Evolutionary conservation across 495 filamentous ascomycete genomes (phyloP).

Genomic region (Copromyces sp.): DNA sequence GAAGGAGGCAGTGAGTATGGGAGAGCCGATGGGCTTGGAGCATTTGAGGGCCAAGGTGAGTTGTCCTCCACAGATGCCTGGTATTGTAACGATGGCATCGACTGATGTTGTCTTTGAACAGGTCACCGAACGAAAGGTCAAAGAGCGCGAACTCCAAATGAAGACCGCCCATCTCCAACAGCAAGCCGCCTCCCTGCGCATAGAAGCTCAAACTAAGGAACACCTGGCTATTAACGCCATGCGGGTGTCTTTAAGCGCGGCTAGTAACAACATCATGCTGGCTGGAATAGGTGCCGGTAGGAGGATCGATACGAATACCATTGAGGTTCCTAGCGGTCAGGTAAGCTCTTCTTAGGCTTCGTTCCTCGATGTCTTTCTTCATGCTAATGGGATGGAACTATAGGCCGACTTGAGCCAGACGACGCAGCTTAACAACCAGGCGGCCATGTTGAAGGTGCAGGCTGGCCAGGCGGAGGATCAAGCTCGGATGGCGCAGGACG

Average conservation of each 20-base stretch:
- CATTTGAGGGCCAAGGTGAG: constrained; percentile 2
- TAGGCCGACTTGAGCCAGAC: constrained; percentile 11
- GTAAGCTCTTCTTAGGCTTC: neutral
- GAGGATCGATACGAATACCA: constrained; percentile 2
- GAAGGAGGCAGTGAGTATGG: constrained; percentile 4
- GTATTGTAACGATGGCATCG: no score
- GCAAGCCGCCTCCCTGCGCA: neutral
- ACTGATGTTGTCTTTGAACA: neutral
- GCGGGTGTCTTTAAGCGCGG: neutral
- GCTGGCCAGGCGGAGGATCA: constrained; percentile 6
- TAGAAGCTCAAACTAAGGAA: constrained; percentile 3
- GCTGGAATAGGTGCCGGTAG: constrained; percentile 1
- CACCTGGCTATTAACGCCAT: constrained; percentile 2
- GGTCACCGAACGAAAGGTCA: constrained; percentile 1
- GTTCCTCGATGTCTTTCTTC: neutral
- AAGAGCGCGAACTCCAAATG: constrained; percentile 5
- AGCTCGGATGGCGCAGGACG: constrained; percentile 2
- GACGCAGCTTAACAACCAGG: constrained; percentile 7
- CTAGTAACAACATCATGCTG: constrained; percentile 7
- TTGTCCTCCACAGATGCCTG: no score
- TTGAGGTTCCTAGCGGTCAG: neutral
- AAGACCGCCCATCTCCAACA: constrained; percentile 1
- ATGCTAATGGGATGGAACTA: neutral
- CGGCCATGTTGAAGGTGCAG: constrained; percentile 9
- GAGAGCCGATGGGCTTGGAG: neutral